phyloP scores from a whole-genome alignment of 108 stramenopile species.

The Pseudonitzschia multiseries region DNA sequence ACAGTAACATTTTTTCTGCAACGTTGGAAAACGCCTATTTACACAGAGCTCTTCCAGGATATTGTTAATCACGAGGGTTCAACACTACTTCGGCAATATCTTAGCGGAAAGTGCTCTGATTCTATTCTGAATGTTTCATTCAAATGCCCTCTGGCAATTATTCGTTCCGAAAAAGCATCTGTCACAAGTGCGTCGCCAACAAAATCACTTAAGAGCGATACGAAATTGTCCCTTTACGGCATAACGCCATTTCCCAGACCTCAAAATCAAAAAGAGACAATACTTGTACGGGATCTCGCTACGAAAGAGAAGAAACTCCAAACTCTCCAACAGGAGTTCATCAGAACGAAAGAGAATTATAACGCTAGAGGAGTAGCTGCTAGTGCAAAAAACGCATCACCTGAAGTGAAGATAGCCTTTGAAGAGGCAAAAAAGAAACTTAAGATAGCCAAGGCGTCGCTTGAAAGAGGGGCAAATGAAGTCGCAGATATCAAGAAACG shows the following conservation, averaged over 20 bases:
- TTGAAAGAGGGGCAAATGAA: constrained; percentile 46
- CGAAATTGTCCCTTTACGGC: constrained; percentile 17
- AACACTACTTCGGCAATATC: constrained; percentile 49
- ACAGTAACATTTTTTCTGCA: constrained; percentile 80
- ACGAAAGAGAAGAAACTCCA: constrained; percentile 55
- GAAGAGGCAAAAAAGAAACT: constrained; percentile 43
- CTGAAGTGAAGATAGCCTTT: constrained; percentile 28
- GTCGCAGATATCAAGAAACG: constrained; percentile 44
- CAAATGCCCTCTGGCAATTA: constrained; percentile 81
- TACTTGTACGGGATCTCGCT: constrained; percentile 48
- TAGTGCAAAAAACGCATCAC: constrained; percentile 21
- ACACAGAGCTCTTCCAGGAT: constrained; percentile 75
- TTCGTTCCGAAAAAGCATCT: constrained; percentile 73
- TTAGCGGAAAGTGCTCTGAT: constrained; percentile 62
- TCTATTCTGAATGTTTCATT: constrained; percentile 79
- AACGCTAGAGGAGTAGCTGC: constrained; percentile 25
- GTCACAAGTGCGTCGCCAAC: constrained; percentile 8
- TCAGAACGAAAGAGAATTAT: constrained; percentile 37
- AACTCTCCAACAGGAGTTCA: constrained; percentile 46
- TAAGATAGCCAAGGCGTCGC: constrained; percentile 41
- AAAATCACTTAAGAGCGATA: constrained; percentile 15
- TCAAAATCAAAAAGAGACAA: constrained; percentile 26
- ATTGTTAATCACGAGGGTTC: constrained; percentile 61
- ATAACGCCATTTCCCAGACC: constrained; percentile 18
- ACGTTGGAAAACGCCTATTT: constrained; percentile 72